A percentile compares a stretch with the other conserved stretches of the same genome.
phyloP scores from a whole-genome alignment of 2,329 filamentous ascomycete genomes.

The Sodiomyces alkalinus region DNA sequence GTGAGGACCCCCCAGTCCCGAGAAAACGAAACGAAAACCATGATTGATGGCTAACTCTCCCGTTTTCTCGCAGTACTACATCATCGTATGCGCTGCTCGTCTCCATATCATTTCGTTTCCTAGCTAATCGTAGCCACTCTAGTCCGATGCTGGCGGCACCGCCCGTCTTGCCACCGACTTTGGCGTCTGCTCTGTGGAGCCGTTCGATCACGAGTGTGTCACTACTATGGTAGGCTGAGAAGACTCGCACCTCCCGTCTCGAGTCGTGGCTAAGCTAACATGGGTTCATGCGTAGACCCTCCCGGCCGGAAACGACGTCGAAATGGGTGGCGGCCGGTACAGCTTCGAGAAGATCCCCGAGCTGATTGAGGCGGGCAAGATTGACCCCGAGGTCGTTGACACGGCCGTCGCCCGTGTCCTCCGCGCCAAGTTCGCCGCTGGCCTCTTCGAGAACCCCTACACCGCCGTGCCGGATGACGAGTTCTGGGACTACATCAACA shows the following conservation, averaged over 20 bases:
- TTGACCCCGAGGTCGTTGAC: slow-evolving; percentile 45
- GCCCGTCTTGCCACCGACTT: slow-evolving; percentile 52
- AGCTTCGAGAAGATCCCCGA: slow-evolving; percentile 53
- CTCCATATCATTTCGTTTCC: neutral
- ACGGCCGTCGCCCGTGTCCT: slow-evolving; percentile 50
- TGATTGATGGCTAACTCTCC: neutral
- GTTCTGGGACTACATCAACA: slow-evolving; percentile 46
- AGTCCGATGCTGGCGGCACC: slow-evolving; percentile 50
- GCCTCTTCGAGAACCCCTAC: slow-evolving; percentile 58
- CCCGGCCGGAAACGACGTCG: slow-evolving; percentile 55
- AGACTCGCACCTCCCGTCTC: neutral
- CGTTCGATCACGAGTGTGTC: slow-evolving; percentile 50
- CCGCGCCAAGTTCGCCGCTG: slow-evolving; percentile 52
- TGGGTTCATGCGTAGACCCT: slow-evolving; percentile 29
- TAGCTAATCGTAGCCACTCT: neutral
- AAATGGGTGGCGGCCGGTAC: slow-evolving; percentile 65
- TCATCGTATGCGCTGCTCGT: slow-evolving; percentile 18
- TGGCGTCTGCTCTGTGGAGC: slow-evolving; percentile 42
- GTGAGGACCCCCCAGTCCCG: too few relatives aligned
- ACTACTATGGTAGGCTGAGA: slow-evolving; percentile 32
- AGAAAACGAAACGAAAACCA: too few relatives aligned
- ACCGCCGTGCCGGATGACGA: slow-evolving; percentile 38
- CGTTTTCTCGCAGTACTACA: slow-evolving; percentile 40
- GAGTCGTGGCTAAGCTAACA: slow-evolving; percentile 2
- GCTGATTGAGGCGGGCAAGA: slow-evolving; percentile 43